phyloP scores from a whole-genome alignment of 148 eudicot genomes.

The Arctostaphylos glauca region DNA sequence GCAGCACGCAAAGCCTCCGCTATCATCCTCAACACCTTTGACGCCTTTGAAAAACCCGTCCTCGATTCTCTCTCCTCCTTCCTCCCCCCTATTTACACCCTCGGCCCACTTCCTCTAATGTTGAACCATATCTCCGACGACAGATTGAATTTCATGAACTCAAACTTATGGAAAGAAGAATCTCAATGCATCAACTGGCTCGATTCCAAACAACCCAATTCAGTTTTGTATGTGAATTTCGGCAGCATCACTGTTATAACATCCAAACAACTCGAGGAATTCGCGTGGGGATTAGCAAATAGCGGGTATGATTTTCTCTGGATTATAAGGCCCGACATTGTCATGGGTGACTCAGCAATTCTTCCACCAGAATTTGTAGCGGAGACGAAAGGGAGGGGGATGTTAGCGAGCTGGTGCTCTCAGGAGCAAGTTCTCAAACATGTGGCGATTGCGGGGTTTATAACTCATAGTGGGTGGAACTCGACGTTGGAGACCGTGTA shows the following conservation, averaged over 20 bases:
- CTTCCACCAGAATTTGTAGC: constrained; percentile 41
- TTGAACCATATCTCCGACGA: constrained; percentile 23
- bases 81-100: constrained; percentile 32
- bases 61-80: constrained; percentile 29
- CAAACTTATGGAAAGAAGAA: constrained; percentile 61
- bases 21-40: constrained; percentile 51
- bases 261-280: constrained; percentile 36
- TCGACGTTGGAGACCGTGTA: constrained; percentile 28
- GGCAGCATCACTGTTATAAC: constrained; percentile 54
- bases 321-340: constrained; percentile 59
- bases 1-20: constrained; percentile 33
- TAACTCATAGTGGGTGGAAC: constrained; percentile 43
- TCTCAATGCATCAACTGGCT: constrained; percentile 47
- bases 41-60: constrained; percentile 40
- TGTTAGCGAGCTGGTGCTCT: constrained; percentile 51
- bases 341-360: constrained; percentile 31
- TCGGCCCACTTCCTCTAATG: constrained; percentile 45
- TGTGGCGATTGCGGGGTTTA: constrained; percentile 37
- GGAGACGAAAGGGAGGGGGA: constrained; percentile 37
- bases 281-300: constrained; percentile 72
- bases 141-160: constrained; percentile 27
- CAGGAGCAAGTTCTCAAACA: constrained; percentile 45
- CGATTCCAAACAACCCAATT: constrained; percentile 29
- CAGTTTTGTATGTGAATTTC: constrained; percentile 51
- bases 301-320: constrained; percentile 51